Conservation (phyloP, 257 asterid species). For the Schizonepeta tenuifolia region DNA sequence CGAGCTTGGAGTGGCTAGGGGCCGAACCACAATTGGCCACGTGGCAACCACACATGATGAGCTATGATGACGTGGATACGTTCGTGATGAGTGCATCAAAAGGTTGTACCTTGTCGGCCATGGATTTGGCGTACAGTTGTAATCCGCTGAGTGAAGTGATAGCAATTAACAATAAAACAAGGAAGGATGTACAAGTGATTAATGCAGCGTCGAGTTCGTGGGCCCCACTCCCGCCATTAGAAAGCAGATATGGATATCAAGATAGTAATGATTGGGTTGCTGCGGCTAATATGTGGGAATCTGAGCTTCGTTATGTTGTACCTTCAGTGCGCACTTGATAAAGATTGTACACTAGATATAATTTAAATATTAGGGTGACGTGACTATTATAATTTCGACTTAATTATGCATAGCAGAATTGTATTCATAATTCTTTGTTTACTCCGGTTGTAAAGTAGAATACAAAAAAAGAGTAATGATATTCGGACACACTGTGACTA, state of each 20-base stretch:
- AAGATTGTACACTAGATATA: neutral
- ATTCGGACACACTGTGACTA: no score
- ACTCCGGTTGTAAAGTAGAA: neutral
- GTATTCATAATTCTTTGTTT: neutral
- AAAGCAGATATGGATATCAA: conserved; percentile 48
- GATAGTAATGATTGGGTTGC: conserved; percentile 51
- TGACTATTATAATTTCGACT: neutral
- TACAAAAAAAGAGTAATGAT: no score
- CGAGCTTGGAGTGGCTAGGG: conserved; percentile 34
- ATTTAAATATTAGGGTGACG: conserved; percentile 8
- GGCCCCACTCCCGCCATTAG: conserved; percentile 44
- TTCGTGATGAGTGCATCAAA: conserved; percentile 28
- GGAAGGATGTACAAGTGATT: conserved; percentile 40
- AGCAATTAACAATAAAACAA: conserved; percentile 31
- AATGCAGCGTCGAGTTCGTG: conserved; percentile 37
- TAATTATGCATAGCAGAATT: neutral
- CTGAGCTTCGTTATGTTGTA: conserved; percentile 55
- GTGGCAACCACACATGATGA: conserved; percentile 43
- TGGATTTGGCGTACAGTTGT: conserved; percentile 40
- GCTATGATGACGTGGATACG: conserved; percentile 36
- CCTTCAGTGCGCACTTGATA: conserved; percentile 52
- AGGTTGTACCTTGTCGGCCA: conserved; percentile 43
- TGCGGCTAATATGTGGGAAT: conserved; percentile 57
- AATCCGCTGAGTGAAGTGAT: conserved; percentile 52
- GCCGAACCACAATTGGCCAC: conserved; percentile 10